Conservation (phyloP, 179 eudicot genomes). For the Drosera spatulata region DNA sequence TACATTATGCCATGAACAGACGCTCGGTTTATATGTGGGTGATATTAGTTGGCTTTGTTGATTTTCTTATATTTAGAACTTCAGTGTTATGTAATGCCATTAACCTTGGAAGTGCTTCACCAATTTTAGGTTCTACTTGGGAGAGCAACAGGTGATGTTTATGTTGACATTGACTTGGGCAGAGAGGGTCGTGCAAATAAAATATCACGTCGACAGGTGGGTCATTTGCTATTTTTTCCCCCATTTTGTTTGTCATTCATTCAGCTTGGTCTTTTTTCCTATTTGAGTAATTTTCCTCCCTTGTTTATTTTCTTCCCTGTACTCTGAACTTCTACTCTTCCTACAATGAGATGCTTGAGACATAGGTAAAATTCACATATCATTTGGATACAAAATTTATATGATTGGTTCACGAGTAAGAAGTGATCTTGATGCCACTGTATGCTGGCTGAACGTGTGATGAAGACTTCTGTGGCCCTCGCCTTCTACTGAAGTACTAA, state of each 20-base stretch:
- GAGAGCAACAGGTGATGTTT: constrained; percentile 61
- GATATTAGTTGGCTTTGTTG: constrained; percentile 1
- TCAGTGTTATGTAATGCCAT: constrained; percentile 4
- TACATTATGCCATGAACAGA: not conserved
- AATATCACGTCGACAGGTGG: constrained; percentile 91
- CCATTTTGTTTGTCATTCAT: not conserved
- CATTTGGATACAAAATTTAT: no score
- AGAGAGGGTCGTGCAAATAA: constrained; percentile 83
- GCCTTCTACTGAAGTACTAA: no score
- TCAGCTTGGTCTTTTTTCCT: no score
- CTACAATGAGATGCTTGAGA: no score
- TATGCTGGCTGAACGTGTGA: no score
- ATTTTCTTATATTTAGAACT: not conserved
- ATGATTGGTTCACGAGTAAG: no score
- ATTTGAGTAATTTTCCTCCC: no score
- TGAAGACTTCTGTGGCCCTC: no score
- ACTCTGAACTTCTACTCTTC: no score
- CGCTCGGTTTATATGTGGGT: not conserved
- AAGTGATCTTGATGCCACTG: no score
- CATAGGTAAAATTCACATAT: no score
- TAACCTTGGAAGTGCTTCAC: constrained; percentile 6
- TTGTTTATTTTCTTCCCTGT: no score
- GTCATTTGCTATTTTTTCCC: constrained; percentile 1
- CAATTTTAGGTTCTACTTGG: constrained; percentile 64
- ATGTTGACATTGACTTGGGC: constrained; percentile 74